These are phyloP conservation scores for Syncephalis plumigaleata DNA, from an alignment of 371 early-diverging fungal species.

Conservation along the genomic window DNA sequence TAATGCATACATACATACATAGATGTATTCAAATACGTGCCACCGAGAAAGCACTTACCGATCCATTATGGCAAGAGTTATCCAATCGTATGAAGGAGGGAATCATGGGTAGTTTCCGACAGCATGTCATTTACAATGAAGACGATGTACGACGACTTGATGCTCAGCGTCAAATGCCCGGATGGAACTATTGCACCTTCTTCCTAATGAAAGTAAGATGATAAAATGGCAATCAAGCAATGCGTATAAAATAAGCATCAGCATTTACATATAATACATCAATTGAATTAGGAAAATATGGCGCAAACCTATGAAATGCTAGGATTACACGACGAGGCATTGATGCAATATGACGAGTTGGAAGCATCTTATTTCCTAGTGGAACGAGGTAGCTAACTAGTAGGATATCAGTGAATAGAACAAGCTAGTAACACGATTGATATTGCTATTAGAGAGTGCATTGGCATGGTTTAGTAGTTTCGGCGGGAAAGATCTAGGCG, in stretches of 20 bases:
- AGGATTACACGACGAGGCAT: constrained; percentile 70
- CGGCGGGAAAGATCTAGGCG: constrained; percentile 64
- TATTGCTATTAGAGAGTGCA: constrained; percentile 34
- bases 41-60: constrained; percentile 32
- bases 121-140: constrained; percentile 57
- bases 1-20: not conserved
- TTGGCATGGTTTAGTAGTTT: constrained; percentile 83
- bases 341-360: constrained; percentile 87
- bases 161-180: constrained; percentile 80
- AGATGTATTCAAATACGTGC: constrained; percentile 42
- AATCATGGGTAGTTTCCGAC: constrained; percentile 58
- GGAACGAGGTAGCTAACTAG: constrained; percentile 26
- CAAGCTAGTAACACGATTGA: not conserved
- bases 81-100: constrained; percentile 63
- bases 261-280: no score
- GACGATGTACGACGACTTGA: constrained; percentile 81
- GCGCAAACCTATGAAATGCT: constrained; percentile 76
- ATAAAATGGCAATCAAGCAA: constrained; percentile 1
- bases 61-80: constrained; percentile 57
- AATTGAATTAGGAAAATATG: constrained; percentile 48
- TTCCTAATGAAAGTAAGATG: constrained; percentile 64
- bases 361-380: constrained; percentile 86
- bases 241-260: not conserved
- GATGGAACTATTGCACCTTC: constrained; percentile 95
- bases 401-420: not conserved